Base-by-base conservation (phyloP, 2,329 filamentous ascomycete genomes). In the Penicillium oxalicum region DNA sequence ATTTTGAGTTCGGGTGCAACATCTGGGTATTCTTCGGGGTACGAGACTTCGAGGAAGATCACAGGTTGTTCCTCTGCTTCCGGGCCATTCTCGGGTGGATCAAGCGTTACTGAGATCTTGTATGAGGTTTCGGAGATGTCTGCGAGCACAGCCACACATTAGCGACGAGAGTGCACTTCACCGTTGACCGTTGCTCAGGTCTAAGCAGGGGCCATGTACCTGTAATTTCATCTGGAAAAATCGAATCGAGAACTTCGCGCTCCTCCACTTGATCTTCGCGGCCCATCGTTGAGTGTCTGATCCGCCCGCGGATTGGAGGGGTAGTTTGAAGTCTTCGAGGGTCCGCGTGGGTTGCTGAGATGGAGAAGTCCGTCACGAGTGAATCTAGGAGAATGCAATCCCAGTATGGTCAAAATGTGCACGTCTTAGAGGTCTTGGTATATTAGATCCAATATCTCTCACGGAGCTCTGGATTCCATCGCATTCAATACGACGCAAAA, bases 141-240 rank as follows among this genome's bases (percentile, higher is more conserved):
- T 93, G 26, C 32, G 38, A 35, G 45, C 42, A 25, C 27, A 29
- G 40, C 11, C 29, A 4, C 41, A 33, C 36, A 52, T 66, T 48
- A 61, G 58, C 26, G 42, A 38, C 11, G 9, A 34, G 2, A 18
- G 38, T 35, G 40, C 29, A 2, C 25, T 11, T 33, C 34, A 9
- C 13, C 43, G 6, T 32, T 11, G 13, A 13, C 3, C 12, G 25
- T 38, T 3, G 5, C 25, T 2, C 3, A 28, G 35, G 9, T 6
- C 42, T 38, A 9, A 13, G 32, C 24, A 4, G 12, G 27, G 32
- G n/a, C 18, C 55, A 69, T 41, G 12, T 64, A 91, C 90, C 87
- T 79, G 85, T 91, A 60, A 98, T 95, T 74, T 98, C 93, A 52
- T 98, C 91, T 1, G 93, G 90, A 61, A 97, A 98, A 65, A 98